These are phyloP conservation scores for Collybia mongolica DNA, from an alignment of 768 basidiomycete species.

Conservation along the genomic window DNA sequence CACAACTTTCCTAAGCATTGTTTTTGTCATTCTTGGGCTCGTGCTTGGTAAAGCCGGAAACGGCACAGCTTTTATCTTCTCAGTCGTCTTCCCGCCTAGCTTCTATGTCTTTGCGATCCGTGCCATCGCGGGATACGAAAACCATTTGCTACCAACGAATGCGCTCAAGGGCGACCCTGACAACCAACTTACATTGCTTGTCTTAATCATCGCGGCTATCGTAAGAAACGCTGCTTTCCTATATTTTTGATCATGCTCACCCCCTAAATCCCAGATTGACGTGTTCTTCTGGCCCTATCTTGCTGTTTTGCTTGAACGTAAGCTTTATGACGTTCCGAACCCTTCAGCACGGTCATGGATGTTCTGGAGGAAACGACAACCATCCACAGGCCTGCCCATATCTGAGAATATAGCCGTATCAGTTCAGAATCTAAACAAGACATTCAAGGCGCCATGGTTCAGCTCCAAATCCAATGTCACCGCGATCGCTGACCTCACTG, in stretches of 20 bases:
- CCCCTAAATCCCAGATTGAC: conserved; percentile 45
- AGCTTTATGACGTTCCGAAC: conserved; percentile 58
- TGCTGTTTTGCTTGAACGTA: conserved; percentile 56
- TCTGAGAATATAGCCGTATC: conserved; percentile 55
- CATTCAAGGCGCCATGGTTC: conserved; percentile 51
- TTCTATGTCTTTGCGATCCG: conserved; percentile 75
- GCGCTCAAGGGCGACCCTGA: conserved; percentile 62
- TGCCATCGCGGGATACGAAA: conserved; percentile 69
- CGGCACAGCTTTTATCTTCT: conserved; percentile 56
- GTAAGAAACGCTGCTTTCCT: conserved; percentile 38
- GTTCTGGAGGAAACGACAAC: conserved; percentile 30
- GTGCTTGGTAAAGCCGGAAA: conserved; percentile 44
- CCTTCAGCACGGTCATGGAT: conserved; percentile 27
- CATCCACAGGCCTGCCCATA: conserved; percentile 14
- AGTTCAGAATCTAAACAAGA: conserved; percentile 57
- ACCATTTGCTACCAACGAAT: conserved; percentile 52
- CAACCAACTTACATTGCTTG: conserved; percentile 48
- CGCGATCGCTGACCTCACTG: conserved; percentile 63
- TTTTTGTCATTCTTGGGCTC: conserved; percentile 67
- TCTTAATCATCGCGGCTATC: conserved; percentile 60
- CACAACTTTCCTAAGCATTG: conserved; percentile 62
- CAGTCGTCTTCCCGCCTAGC: conserved; percentile 71
- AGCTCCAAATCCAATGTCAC: conserved; percentile 47
- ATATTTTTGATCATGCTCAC: not conserved
- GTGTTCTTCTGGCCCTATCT: conserved; percentile 75